Conservation (phyloP, 2,329 filamentous ascomycete genomes). For the Davidsoniella virescens region DNA sequence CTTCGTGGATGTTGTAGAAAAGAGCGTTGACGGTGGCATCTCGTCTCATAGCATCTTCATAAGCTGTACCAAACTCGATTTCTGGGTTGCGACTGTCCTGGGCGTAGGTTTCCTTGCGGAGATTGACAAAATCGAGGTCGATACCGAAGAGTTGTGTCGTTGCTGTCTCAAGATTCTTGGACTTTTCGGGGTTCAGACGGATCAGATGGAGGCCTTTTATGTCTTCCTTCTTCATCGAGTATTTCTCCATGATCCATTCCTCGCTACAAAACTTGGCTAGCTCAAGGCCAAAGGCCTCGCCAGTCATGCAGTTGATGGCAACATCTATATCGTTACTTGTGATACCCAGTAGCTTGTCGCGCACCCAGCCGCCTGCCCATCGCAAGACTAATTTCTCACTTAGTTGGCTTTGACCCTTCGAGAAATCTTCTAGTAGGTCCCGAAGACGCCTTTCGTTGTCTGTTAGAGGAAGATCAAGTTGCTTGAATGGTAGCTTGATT, state of each 20-base stretch:
- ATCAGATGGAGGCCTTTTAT: constrained; percentile 75
- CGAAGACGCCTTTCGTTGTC: constrained; percentile 56
- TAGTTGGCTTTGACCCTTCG: constrained; percentile 30
- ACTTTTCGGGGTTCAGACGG: constrained; percentile 84
- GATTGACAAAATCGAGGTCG: constrained; percentile 87
- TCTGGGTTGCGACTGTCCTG: constrained; percentile 80
- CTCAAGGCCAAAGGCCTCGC: constrained; percentile 54
- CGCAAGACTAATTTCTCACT: constrained; percentile 44
- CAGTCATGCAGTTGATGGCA: constrained; percentile 74
- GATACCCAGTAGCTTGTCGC: constrained; percentile 61
- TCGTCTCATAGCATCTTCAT: constrained; percentile 75
- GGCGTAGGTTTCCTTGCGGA: constrained; percentile 79
- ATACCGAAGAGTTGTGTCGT: constrained; percentile 72
- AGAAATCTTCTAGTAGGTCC: constrained; percentile 68
- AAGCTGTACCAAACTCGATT: constrained; percentile 83
- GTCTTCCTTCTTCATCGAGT: constrained; percentile 39
- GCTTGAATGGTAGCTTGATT: constrained; percentile 11
- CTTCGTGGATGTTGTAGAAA: constrained; percentile 82
- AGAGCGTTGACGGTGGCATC: constrained; percentile 92
- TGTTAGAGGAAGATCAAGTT: constrained; percentile 50
- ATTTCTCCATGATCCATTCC: constrained; percentile 42
- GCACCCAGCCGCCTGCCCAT: constrained; percentile 77
- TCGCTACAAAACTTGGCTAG: constrained; percentile 52
- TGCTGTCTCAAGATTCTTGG: constrained; percentile 86
- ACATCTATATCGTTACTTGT: constrained; percentile 70